Conservation (phyloP, 2,329 filamentous ascomycete species). For the Fusarium brevicatenulatum region DNA sequence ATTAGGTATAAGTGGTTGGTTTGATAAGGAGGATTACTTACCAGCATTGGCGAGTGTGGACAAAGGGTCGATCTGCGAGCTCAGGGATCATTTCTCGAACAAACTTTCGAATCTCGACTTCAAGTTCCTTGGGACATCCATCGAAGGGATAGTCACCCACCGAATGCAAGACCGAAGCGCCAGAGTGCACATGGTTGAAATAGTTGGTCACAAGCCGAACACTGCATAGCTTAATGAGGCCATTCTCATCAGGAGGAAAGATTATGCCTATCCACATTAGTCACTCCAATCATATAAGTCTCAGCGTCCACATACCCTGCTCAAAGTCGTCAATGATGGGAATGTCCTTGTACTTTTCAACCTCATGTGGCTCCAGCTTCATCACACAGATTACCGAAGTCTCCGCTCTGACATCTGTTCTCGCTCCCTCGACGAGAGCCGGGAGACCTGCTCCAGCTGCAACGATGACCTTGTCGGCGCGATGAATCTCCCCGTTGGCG, state of each 20-base stretch:
- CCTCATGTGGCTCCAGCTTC: slow-evolving; percentile 66
- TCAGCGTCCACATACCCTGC: slow-evolving; percentile 12
- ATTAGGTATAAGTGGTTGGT: neutral
- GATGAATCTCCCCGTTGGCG: slow-evolving; percentile 56
- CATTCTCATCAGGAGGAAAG: slow-evolving; percentile 61
- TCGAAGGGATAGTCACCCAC: slow-evolving; percentile 38
- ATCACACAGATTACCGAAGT: slow-evolving; percentile 73
- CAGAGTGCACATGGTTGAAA: slow-evolving; percentile 46
- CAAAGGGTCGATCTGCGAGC: slow-evolving; percentile 58
- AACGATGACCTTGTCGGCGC: slow-evolving; percentile 69
- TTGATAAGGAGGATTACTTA: slow-evolving; percentile 49
- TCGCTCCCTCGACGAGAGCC: slow-evolving; percentile 67
- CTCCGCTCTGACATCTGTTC: slow-evolving; percentile 69
- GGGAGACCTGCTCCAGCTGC: slow-evolving; percentile 75
- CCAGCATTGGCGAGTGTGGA: slow-evolving; percentile 54
- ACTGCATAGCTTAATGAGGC: slow-evolving; percentile 63
- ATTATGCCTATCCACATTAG: slow-evolving; percentile 56
- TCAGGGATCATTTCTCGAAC: slow-evolving; percentile 50
- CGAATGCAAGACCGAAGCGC: slow-evolving; percentile 33
- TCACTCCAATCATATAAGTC: neutral
- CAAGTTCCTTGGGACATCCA: slow-evolving; percentile 59
- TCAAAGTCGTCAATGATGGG: slow-evolving; percentile 48
- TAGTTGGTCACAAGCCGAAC: slow-evolving; percentile 64
- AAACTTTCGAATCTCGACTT: slow-evolving; percentile 62
- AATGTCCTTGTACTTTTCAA: slow-evolving; percentile 59